Evolutionary conservation across 495 filamentous ascomycete species (phyloP).

Genomic region (Hyaloscypha bicolor): DNA sequence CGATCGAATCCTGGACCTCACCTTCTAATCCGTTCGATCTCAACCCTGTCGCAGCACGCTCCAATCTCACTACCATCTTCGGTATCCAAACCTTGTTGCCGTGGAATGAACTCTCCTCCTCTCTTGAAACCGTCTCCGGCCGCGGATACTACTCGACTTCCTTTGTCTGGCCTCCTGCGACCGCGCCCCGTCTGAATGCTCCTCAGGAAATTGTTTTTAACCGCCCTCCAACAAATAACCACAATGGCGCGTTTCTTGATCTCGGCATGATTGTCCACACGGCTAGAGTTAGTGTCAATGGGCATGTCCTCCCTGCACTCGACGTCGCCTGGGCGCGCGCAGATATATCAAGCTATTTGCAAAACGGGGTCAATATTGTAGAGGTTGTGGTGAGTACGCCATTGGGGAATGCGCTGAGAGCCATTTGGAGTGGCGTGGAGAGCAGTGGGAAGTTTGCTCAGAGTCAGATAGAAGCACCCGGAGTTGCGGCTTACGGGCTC

Average conservation of each 20-base stretch:
- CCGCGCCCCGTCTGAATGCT: neutral
- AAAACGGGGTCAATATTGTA: conserved; percentile 28
- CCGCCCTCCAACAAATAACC: conserved; percentile 23
- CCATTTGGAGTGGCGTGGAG: conserved; percentile 7
- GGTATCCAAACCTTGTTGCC: conserved; percentile 36
- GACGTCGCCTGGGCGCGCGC: conserved; percentile 28
- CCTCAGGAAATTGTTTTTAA: neutral
- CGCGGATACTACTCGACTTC: conserved; percentile 49
- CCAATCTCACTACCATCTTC: conserved; percentile 37
- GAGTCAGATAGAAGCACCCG: neutral
- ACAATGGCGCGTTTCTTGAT: conserved; percentile 26
- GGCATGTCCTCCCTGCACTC: conserved; percentile 28
- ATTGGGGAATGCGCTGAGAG: conserved; percentile 34
- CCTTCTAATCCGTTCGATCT: conserved; percentile 33
- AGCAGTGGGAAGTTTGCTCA: neutral
- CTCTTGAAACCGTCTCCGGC: conserved; percentile 45
- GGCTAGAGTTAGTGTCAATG: conserved; percentile 35
- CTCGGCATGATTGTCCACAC: conserved; percentile 40
- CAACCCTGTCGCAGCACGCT: conserved; percentile 29
- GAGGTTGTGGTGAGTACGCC: conserved; percentile 28
- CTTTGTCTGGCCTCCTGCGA: conserved; percentile 34
- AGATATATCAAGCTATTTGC: conserved; percentile 32
- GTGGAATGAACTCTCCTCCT: conserved; percentile 41
- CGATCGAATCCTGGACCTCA: conserved; percentile 44
- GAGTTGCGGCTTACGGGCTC: neutral